These are phyloP conservation scores for Haberlea rhodopensis DNA, from an alignment of 257 asterid species.

Conservation along the genomic window DNA sequence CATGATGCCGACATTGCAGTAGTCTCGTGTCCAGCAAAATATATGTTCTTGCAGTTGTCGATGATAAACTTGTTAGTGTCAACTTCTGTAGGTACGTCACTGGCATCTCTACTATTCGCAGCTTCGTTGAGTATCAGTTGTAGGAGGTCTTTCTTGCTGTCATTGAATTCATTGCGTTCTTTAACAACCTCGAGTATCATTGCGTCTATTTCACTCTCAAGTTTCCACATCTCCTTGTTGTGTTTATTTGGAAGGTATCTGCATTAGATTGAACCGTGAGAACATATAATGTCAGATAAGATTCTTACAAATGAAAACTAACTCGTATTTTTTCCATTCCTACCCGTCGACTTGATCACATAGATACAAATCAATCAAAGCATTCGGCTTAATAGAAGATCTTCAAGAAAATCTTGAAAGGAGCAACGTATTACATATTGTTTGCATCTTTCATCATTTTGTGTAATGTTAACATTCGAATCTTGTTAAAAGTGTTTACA, in stretches of 20 bases:
- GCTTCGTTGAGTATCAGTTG: slow-evolving; percentile 59
- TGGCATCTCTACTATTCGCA: slow-evolving; percentile 35
- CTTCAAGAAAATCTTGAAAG: no score
- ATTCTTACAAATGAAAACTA: no score
- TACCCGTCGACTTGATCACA: background rate
- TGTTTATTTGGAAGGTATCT: slow-evolving; percentile 64
- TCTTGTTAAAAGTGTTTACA: no score
- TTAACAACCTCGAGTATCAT: slow-evolving; percentile 51
- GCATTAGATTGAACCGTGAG: slow-evolving; percentile 16
- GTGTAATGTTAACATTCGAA: background rate
- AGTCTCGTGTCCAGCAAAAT: slow-evolving; percentile 74
- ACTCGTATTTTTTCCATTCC: background rate
- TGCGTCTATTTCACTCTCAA: slow-evolving; percentile 54
- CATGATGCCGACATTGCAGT: slow-evolving; percentile 65
- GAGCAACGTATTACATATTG: slow-evolving; percentile 9
- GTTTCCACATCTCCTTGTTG: slow-evolving; percentile 54
- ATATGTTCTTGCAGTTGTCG: slow-evolving; percentile 72
- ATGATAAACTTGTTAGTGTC: slow-evolving; percentile 45
- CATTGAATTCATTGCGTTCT: slow-evolving; percentile 26
- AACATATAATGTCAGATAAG: no score
- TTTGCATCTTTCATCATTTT: no score
- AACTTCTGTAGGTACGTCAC: slow-evolving; percentile 37
- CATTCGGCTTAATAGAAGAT: no score
- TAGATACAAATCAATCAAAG: no score
- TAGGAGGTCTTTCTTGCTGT: slow-evolving; percentile 50